phyloP scores from a whole-genome alignment of 2,329 filamentous ascomycete genomes.

The Xylariomycetidae sp. region DNA sequence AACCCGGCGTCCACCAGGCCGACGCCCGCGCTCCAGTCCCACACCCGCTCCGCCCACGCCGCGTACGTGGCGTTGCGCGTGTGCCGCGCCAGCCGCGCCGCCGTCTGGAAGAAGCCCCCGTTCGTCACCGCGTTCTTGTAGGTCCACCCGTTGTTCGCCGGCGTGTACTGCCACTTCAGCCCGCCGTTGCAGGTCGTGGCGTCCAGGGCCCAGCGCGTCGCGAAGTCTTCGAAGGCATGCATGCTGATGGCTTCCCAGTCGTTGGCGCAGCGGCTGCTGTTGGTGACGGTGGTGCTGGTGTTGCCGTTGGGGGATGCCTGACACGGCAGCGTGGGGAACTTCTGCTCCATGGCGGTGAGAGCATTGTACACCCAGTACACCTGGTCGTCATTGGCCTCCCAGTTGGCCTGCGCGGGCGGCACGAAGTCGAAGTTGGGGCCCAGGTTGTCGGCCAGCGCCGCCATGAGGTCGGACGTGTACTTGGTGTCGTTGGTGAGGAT shows the following conservation, averaged over 20 bases:
- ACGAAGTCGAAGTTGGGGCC: conserved; percentile 43
- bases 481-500: conserved; percentile 37
- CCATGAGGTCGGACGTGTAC: conserved; percentile 38
- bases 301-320: conserved; percentile 25
- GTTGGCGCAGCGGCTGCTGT: conserved; percentile 33
- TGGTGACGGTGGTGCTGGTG: conserved; percentile 28
- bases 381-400: conserved; percentile 54
- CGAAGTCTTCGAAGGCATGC: conserved; percentile 50
- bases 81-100: conserved; percentile 69
- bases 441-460: conserved; percentile 40
- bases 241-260: conserved; percentile 50
- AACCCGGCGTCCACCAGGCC: conserved; percentile 49
- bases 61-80: conserved; percentile 74
- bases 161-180: conserved; percentile 61
- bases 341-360: conserved; percentile 49
- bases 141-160: conserved; percentile 57
- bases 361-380: conserved; percentile 53
- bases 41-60: conserved; percentile 69
- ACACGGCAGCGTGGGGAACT: conserved; percentile 32
- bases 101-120: conserved; percentile 66
- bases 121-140: conserved; percentile 65
- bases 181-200: conserved; percentile 51
- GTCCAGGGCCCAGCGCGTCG: conserved; percentile 42
- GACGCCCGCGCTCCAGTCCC: conserved; percentile 50
- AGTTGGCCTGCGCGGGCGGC: conserved; percentile 38